phyloP scores from a whole-genome alignment of 768 basidiomycete genomes.

The Jaapia argillacea region DNA sequence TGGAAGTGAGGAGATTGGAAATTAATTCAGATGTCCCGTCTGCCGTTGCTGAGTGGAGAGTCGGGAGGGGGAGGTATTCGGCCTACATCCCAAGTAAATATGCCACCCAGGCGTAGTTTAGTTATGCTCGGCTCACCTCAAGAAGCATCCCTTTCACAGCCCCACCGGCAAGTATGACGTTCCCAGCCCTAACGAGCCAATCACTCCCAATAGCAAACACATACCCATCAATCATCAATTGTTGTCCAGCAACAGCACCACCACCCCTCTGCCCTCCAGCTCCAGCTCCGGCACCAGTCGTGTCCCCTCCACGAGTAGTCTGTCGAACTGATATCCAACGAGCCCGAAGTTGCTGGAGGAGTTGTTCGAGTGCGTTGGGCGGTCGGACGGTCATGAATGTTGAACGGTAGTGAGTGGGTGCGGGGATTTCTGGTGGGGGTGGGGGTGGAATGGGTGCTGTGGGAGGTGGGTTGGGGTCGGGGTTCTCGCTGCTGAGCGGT shows the following conservation, averaged over 20 bases:
- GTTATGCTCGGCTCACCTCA: constrained; percentile 65
- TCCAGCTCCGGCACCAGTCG: constrained; percentile 7
- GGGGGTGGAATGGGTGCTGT: constrained; percentile 8
- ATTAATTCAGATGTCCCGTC: constrained; percentile 68
- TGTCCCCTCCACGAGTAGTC: constrained; percentile 21
- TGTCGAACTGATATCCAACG: constrained; percentile 68
- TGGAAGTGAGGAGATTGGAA: constrained; percentile 63
- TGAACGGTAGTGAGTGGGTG: constrained; percentile 54
- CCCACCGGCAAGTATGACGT: constrained; percentile 67
- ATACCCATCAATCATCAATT: constrained; percentile 63
- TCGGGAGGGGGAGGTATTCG: constrained; percentile 73
- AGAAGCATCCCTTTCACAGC: constrained; percentile 77
- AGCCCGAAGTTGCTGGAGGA: constrained; percentile 64
- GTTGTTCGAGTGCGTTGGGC: constrained; percentile 65
- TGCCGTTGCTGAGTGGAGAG: constrained; percentile 48
- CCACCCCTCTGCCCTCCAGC: constrained; percentile 33
- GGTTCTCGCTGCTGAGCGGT: constrained; percentile 9
- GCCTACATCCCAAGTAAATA: too few relatives aligned
- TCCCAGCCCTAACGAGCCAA: constrained; percentile 74
- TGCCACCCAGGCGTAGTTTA: too few relatives aligned
- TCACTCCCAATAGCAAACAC: constrained; percentile 73
- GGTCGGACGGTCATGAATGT: constrained; percentile 72
- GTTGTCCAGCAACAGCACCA: constrained; percentile 34
- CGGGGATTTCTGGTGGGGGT: constrained; percentile 9
- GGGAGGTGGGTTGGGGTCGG: constrained; percentile 4